These are phyloP conservation scores for Cordyceps tenuipes DNA, from an alignment of 2,329 filamentous ascomycete genomes.

Conservation along the genomic window DNA sequence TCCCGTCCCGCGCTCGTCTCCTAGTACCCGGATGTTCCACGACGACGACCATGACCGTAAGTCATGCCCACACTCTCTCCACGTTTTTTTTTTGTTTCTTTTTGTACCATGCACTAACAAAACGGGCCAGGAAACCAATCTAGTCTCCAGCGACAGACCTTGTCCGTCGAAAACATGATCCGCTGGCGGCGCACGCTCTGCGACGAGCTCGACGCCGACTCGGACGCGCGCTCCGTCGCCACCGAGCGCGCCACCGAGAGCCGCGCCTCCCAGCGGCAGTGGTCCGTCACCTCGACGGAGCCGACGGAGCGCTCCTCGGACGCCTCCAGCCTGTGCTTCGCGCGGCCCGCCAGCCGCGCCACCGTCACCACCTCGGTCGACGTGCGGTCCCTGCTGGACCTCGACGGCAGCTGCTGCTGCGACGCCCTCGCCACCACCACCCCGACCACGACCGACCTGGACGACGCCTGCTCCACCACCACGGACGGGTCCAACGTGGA, in stretches of 20 bases:
- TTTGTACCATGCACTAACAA: not conserved
- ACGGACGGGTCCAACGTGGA: slow-evolving; percentile 18
- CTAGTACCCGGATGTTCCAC: no score
- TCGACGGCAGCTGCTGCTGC: not conserved
- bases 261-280: slow-evolving; percentile 19
- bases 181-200: not conserved
- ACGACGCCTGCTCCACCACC: slow-evolving; percentile 10
- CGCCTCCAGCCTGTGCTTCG: slow-evolving; percentile 31
- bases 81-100: no score
- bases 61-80: no score
- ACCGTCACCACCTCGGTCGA: slow-evolving; percentile 39
- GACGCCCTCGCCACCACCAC: not conserved
- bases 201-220: not conserved
- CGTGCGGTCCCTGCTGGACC: slow-evolving; percentile 14
- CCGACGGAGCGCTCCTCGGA: slow-evolving; percentile 26
- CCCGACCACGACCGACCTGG: not conserved
- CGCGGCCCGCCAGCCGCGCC: slow-evolving; percentile 32
- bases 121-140: not conserved
- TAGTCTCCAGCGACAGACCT: not conserved
- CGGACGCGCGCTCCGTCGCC: not conserved
- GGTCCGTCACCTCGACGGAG: slow-evolving; percentile 35
- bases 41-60: no score
- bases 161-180: slow-evolving; percentile 4
- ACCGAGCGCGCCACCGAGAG: slow-evolving; percentile 1
- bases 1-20: not conserved